These are phyloP conservation scores for Xylaria polymorpha DNA, from an alignment of 2,329 filamentous ascomycete genomes.

Conservation along the genomic window DNA sequence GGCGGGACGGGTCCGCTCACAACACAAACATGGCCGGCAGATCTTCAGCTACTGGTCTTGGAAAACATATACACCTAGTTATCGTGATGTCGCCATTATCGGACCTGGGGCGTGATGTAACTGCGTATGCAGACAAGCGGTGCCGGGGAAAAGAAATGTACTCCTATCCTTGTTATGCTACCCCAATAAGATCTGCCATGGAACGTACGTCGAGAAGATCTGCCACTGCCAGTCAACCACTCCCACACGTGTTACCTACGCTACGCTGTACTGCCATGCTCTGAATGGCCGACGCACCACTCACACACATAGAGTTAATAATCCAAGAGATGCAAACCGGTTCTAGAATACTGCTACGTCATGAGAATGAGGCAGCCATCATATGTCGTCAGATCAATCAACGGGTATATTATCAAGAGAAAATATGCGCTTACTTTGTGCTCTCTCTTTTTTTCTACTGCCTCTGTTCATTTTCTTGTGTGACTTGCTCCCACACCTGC, in stretches of 20 bases:
- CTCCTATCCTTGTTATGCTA: constrained; percentile 8
- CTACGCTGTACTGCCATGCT: not conserved
- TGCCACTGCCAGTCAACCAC: constrained; percentile 2
- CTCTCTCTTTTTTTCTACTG: not conserved
- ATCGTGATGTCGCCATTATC: constrained; percentile 10
- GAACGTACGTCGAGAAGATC: constrained; percentile 11
- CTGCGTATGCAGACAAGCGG: constrained; percentile 4
- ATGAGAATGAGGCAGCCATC: constrained; percentile 8
- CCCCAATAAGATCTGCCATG: constrained; percentile 19
- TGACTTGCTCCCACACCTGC: not conserved
- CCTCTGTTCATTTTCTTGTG: not conserved
- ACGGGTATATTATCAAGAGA: constrained; percentile 9
- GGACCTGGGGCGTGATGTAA: not conserved
- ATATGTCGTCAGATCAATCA: constrained; percentile 7
- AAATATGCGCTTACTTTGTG: not conserved
- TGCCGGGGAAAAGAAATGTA: not conserved
- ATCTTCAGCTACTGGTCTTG: not conserved
- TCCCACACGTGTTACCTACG: constrained; percentile 2
- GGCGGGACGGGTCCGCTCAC: not conserved
- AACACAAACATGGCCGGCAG: not conserved
- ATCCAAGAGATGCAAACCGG: constrained; percentile 1
- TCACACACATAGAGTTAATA: constrained; percentile 1
- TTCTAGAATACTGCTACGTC: constrained; percentile 20
- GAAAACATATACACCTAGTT: not conserved
- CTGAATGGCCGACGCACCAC: constrained; percentile 22